Percentiles rank a stretch among this genome's conserved stretches.
These are phyloP conservation scores for Rubus parviflorus DNA, from an alignment of 306 rosid genomes.

Conservation along the genomic window DNA sequence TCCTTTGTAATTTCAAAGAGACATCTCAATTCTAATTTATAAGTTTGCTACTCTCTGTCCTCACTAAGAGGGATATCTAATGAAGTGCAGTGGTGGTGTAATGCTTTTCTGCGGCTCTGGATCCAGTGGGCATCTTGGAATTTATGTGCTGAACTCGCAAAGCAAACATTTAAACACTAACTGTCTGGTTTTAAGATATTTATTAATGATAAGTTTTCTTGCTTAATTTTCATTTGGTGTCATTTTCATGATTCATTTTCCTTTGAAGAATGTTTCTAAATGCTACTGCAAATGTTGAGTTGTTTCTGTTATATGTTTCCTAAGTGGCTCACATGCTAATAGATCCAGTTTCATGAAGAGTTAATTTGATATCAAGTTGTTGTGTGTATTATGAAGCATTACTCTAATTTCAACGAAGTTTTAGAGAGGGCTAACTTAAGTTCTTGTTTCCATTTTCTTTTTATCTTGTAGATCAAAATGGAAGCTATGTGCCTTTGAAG, in stretches of 20 bases:
- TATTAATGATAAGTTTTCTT: background rate
- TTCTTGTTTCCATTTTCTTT: constrained; percentile 16
- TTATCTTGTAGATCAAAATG: constrained; percentile 53
- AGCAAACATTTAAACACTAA: background rate
- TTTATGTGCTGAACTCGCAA: background rate
- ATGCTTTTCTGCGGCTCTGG: constrained; percentile 1
- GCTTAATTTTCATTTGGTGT: background rate
- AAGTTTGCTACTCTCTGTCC: background rate
- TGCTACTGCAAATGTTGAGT: background rate
- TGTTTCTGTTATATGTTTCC: background rate
- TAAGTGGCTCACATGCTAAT: background rate
- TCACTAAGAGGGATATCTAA: background rate
- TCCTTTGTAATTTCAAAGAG: background rate
- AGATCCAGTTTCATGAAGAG: background rate
- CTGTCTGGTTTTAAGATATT: background rate
- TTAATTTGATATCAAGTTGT: background rate
- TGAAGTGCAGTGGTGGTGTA: background rate
- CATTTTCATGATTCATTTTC: background rate
- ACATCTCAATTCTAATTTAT: background rate
- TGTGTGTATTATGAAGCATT: background rate
- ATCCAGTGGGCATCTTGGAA: background rate
- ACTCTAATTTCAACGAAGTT: background rate
- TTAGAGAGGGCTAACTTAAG: background rate
- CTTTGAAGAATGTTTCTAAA: background rate
- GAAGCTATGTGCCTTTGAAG: constrained; percentile 42